A percentile compares a stretch with the other conserved stretches of the same genome.
Conservation (phyloP, 495 filamentous ascomycete species). For the Hypoxylon subgilvum region DNA sequence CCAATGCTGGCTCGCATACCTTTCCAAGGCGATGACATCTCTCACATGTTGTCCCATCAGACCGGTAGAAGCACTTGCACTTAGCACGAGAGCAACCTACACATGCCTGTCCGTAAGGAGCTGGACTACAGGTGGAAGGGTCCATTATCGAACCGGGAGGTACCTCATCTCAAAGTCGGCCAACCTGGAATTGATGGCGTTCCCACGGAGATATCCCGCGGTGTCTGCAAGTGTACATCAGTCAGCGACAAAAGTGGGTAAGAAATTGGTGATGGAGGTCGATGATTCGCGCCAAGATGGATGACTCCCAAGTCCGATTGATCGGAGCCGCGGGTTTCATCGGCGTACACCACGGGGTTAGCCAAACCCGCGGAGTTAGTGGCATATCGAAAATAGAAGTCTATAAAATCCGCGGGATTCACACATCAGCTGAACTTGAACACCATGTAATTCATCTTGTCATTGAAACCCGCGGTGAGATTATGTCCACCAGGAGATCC, state of each 20-base stretch:
- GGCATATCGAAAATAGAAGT: not conserved
- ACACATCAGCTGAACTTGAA: no score
- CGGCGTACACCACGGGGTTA: not conserved
- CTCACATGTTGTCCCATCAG: slow-evolving; percentile 32
- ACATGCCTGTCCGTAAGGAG: slow-evolving; percentile 38
- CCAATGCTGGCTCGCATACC: slow-evolving; percentile 25
- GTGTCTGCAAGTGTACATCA: no score
- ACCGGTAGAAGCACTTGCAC: slow-evolving; percentile 39
- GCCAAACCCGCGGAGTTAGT: slow-evolving; percentile 19
- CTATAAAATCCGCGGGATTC: slow-evolving; percentile 7
- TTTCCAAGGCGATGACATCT: slow-evolving; percentile 39
- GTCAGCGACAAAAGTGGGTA: no score
- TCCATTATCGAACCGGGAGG: slow-evolving; percentile 1
- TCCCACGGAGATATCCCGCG: not conserved
- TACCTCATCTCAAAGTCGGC: slow-evolving; percentile 11
- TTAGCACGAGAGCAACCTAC: slow-evolving; percentile 37
- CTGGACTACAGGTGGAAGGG: slow-evolving; percentile 26
- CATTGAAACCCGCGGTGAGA: no score
- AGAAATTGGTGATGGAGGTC: not conserved
- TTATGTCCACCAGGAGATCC: no score
- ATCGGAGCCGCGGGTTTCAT: slow-evolving; percentile 17
- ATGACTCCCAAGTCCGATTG: not conserved
- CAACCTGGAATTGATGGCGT: not conserved
- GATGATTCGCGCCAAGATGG: not conserved
- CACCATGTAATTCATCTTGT: no score